A percentile compares a stretch with the other conserved stretches of the same genome.
These are phyloP conservation scores for Linnemannia zychae DNA, from an alignment of 192 early-diverging fungal species.

Conservation along the genomic window DNA sequence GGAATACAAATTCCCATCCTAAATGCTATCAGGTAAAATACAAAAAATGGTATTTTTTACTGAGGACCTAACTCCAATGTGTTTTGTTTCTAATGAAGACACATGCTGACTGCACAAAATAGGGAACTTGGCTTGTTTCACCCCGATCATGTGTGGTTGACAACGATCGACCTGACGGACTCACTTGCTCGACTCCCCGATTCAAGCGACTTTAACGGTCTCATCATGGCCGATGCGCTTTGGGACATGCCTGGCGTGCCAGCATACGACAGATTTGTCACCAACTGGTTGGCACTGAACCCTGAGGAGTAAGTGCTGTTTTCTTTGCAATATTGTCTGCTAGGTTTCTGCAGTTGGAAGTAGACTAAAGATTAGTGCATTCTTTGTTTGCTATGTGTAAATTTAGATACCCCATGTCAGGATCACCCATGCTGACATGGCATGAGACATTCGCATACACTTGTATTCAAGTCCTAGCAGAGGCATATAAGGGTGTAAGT, in stretches of 20 bases:
- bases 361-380: neutral
- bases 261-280: conserved; percentile 23
- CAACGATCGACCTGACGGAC: conserved; percentile 34
- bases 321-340: neutral
- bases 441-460: conserved; percentile 48
- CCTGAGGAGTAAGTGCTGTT: neutral
- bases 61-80: too few relatives aligned
- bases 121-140: conserved; percentile 30
- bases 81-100: neutral
- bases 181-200: neutral
- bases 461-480: conserved; percentile 31
- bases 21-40: conserved; percentile 9
- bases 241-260: conserved; percentile 34
- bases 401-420: conserved; percentile 32
- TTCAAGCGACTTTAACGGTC: conserved; percentile 28
- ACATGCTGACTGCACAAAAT: neutral
- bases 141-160: conserved; percentile 34
- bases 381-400: neutral
- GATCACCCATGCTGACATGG: conserved; percentile 27
- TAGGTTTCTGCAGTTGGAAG: neutral
- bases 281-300: conserved; percentile 16
- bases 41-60: neutral
- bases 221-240: conserved; percentile 40
- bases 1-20: conserved; percentile 4
- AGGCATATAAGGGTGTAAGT: conserved; percentile 39